Evolutionary conservation across 371 early-diverging fungal genomes (phyloP).

Genomic region (Circinella umbellata): DNA sequence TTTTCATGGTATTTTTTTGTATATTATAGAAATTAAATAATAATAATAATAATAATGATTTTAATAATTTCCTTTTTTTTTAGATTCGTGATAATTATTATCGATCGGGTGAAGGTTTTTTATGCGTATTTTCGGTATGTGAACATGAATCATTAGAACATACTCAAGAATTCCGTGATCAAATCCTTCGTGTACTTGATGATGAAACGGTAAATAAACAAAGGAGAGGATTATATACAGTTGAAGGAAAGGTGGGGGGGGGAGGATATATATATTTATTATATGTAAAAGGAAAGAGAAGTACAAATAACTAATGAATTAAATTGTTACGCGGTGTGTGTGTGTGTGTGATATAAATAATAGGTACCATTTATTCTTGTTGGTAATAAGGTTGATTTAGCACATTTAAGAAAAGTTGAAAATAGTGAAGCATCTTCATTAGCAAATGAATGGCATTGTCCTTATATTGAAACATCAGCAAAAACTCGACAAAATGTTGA

Average conservation of each 20-base stretch:
- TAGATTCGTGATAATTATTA: constrained; percentile 93
- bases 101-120: constrained; percentile 89
- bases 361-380: constrained; percentile 84
- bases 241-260: too few relatives aligned
- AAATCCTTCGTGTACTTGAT: constrained; percentile 87
- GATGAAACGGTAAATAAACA: constrained; percentile 68
- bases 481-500: constrained; percentile 90
- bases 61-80: background rate
- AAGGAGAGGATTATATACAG: background rate
- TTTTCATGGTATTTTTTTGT: background rate
- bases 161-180: constrained; percentile 88
- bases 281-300: too few relatives aligned
- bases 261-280: too few relatives aligned
- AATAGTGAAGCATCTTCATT: constrained; percentile 69
- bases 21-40: too few relatives aligned
- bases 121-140: constrained; percentile 86
- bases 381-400: constrained; percentile 89
- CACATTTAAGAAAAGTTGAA: constrained; percentile 72
- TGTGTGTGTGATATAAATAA: too few relatives aligned
- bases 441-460: constrained; percentile 82
- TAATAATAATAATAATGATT: background rate
- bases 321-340: too few relatives aligned
- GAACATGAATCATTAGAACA: constrained; percentile 84
- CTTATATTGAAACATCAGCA: constrained; percentile 86
- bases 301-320: background rate